Evolutionary conservation across 176 grass and related monocot species (phyloP).

Genomic region (Triticum monococcum): DNA sequence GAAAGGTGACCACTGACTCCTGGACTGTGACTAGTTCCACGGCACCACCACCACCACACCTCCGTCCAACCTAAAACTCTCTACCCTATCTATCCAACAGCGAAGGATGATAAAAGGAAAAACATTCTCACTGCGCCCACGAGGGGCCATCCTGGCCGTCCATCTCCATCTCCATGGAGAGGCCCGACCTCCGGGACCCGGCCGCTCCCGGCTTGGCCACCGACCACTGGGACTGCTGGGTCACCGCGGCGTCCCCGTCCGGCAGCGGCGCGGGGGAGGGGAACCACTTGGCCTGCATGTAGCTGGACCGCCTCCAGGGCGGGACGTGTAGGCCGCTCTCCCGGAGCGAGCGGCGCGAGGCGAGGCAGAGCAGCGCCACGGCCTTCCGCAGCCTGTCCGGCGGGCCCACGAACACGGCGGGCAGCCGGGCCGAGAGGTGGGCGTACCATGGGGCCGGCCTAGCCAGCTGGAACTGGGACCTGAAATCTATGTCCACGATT

Average conservation of each 20-base stretch:
- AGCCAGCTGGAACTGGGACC: slow-evolving; percentile 66
- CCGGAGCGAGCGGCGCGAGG: slow-evolving; percentile 55
- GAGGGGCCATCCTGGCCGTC: not conserved
- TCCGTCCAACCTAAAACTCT: not conserved
- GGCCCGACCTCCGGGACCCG: not conserved
- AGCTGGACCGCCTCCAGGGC: slow-evolving; percentile 64
- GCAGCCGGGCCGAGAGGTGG: slow-evolving; percentile 44
- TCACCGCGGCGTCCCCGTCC: not conserved
- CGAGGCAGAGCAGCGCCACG: slow-evolving; percentile 58
- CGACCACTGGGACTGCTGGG: too few species aligned
- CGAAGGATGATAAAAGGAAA: not conserved
- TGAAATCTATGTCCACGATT: slow-evolving; percentile 71
- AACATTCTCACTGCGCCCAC: not conserved
- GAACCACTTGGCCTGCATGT: slow-evolving; percentile 79
- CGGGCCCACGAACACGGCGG: slow-evolving; percentile 49
- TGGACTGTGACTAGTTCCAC: not conserved
- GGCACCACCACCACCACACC: not conserved
- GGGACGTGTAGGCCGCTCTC: slow-evolving; percentile 78
- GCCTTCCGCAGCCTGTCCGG: slow-evolving; percentile 50
- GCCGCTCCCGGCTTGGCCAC: too few species aligned
- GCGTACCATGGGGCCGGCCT: slow-evolving; percentile 58
- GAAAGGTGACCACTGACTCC: not conserved
- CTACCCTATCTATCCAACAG: not conserved
- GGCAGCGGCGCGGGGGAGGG: slow-evolving; percentile 7
- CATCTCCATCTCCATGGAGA: slow-evolving; percentile 15